Evolutionary conservation across 2,329 filamentous ascomycete species (phyloP).

Genomic region (Ceratocystis albifundus): DNA sequence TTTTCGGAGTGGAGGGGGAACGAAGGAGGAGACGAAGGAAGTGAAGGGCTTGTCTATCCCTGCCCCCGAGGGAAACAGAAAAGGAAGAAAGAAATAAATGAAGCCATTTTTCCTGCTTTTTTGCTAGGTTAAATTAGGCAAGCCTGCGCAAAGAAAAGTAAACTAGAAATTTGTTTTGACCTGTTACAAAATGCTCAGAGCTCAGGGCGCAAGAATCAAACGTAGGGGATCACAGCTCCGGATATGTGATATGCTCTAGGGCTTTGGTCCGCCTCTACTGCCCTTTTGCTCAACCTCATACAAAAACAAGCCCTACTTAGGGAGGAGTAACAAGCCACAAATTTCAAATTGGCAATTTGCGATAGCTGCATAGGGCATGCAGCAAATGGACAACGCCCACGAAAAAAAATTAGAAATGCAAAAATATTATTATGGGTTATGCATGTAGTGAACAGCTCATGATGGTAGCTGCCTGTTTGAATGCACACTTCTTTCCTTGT

Average conservation of each 20-base stretch:
- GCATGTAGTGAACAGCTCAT: neutral
- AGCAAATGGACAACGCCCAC: neutral
- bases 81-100: neutral
- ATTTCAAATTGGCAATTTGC: neutral
- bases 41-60: neutral
- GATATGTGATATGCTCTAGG: too few species aligned
- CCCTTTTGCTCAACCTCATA: constrained; percentile 1
- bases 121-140: neutral
- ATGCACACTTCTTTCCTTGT: neutral
- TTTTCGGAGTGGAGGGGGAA: too few species aligned
- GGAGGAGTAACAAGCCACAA: constrained; percentile 2
- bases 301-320: neutral
- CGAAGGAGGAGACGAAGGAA: neutral
- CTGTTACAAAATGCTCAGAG: neutral
- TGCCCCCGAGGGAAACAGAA: neutral
- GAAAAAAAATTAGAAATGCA: neutral
- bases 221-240: too few species aligned
- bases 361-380: constrained; percentile 5
- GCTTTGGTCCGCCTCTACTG: neutral
- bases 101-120: neutral
- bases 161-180: neutral
- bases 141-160: neutral
- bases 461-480: neutral
- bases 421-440: neutral
- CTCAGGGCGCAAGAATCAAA: too few species aligned